Conservation (phyloP, 106 monocot species). For the Allium cepa region DNA sequence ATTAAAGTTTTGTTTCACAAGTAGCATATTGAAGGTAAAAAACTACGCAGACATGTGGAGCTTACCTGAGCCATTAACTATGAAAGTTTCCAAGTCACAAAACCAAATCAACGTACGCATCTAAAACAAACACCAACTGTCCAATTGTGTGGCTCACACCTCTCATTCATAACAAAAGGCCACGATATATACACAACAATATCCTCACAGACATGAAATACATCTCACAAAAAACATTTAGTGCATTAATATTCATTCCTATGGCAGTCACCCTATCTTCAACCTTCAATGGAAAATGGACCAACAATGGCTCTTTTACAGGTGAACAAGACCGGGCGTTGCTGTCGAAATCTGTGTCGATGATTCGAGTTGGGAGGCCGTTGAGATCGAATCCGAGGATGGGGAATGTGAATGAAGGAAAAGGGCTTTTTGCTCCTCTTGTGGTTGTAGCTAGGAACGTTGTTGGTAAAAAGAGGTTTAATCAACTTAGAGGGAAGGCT, state of each 20-base stretch:
- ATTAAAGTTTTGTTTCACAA: no score
- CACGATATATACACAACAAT: not conserved
- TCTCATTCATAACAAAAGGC: not conserved
- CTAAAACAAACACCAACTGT: not conserved
- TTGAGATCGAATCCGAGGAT: slow-evolving; percentile 35
- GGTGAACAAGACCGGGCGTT: not conserved
- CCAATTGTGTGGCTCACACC: slow-evolving; percentile 4
- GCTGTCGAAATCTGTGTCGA: not conserved
- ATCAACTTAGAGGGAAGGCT: slow-evolving; percentile 88
- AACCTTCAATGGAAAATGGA: not conserved
- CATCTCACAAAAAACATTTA: not conserved
- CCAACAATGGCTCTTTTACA: not conserved
- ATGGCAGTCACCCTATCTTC: not conserved
- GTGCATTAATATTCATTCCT: no score
- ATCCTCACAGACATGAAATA: not conserved
- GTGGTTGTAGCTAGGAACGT: slow-evolving; percentile 65
- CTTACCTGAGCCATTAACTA: not conserved
- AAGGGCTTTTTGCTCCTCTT: slow-evolving; percentile 74
- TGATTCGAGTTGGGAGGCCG: slow-evolving; percentile 15
- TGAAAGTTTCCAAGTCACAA: not conserved
- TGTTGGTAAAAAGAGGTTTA: slow-evolving; percentile 77
- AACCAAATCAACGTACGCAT: not conserved
- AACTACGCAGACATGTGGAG: not conserved
- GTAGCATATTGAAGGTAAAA: no score
- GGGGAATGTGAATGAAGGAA: slow-evolving; percentile 80